phyloP scores from a whole-genome alignment of 768 basidiomycete species.

The Hemileccinum impolitum region DNA sequence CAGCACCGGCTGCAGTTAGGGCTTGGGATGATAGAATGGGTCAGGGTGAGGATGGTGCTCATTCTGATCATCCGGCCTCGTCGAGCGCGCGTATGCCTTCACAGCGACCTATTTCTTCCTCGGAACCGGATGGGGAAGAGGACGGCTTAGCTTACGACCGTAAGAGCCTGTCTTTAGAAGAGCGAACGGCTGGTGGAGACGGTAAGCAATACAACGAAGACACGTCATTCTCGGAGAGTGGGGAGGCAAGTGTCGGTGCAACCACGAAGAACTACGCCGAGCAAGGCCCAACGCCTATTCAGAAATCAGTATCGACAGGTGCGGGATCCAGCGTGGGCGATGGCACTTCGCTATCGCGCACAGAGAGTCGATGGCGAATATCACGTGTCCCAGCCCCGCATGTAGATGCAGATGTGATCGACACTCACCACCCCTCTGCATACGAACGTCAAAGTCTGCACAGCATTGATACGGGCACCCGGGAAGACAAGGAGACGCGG shows the following conservation, averaged over 20 bases:
- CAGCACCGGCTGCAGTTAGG: constrained; percentile 36
- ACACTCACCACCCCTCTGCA: constrained; percentile 1
- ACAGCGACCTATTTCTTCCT: constrained; percentile 33
- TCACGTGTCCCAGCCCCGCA: constrained; percentile 40
- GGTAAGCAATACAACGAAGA: constrained; percentile 18
- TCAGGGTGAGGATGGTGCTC: constrained; percentile 30
- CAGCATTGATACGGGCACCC: background rate
- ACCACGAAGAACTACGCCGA: background rate
- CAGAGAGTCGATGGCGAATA: constrained; percentile 26
- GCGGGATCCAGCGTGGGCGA: background rate
- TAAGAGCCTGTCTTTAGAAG: constrained; percentile 10
- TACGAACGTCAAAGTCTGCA: constrained; percentile 5
- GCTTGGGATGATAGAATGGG: constrained; percentile 36
- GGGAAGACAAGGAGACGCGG: constrained; percentile 29
- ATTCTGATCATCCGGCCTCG: constrained; percentile 29
- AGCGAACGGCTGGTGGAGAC: background rate
- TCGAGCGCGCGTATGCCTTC: constrained; percentile 34
- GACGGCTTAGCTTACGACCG: constrained; percentile 25
- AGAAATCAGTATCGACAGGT: constrained; percentile 9
- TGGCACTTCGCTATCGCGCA: constrained; percentile 9
- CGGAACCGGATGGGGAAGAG: constrained; percentile 29
- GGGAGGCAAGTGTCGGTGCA: constrained; percentile 4
- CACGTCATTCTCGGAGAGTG: constrained; percentile 6
- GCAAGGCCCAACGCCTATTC: constrained; percentile 1
- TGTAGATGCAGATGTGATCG: constrained; percentile 24